Percentiles rank a stretch among this genome's conserved stretches.
Conservation (phyloP, 2,329 filamentous ascomycete genomes). For the Truncatella angustata region DNA sequence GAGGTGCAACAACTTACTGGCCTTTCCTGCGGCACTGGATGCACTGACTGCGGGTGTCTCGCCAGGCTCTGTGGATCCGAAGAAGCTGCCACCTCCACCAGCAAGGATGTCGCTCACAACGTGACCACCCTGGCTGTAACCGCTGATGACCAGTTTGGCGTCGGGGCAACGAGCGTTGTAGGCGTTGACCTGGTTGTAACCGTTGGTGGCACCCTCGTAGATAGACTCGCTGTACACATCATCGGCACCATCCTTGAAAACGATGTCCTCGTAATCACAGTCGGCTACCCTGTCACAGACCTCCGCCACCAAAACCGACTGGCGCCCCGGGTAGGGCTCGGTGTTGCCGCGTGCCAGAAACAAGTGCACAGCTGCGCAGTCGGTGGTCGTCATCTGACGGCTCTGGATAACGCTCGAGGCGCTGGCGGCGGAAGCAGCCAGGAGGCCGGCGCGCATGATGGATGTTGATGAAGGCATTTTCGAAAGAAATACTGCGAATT, state of each 20-base stretch:
- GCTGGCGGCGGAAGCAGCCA: not conserved
- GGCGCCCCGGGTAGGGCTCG: constrained; percentile 33
- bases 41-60: constrained; percentile 24
- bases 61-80: constrained; percentile 27
- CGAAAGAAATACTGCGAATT: too few relatives aligned
- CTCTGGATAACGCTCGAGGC: not conserved
- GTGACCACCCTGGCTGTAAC: constrained; percentile 40
- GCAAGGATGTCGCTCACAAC: constrained; percentile 35
- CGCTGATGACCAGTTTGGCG: constrained; percentile 38
- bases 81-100: constrained; percentile 30
- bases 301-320: constrained; percentile 23
- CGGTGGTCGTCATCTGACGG: not conserved
- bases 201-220: constrained; percentile 32
- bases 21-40: constrained; percentile 26
- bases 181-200: constrained; percentile 34
- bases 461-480: not conserved
- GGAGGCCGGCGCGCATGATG: not conserved
- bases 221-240: constrained; percentile 34
- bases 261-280: constrained; percentile 26
- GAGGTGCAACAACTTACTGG: too few relatives aligned
- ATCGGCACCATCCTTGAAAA: constrained; percentile 26
- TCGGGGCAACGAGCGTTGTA: constrained; percentile 39
- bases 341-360: constrained; percentile 29
- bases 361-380: constrained; percentile 17
- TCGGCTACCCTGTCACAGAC: constrained; percentile 24